Conservation (phyloP, 805 yeast species). For the Tetrapisispora pingtungensis region DNA sequence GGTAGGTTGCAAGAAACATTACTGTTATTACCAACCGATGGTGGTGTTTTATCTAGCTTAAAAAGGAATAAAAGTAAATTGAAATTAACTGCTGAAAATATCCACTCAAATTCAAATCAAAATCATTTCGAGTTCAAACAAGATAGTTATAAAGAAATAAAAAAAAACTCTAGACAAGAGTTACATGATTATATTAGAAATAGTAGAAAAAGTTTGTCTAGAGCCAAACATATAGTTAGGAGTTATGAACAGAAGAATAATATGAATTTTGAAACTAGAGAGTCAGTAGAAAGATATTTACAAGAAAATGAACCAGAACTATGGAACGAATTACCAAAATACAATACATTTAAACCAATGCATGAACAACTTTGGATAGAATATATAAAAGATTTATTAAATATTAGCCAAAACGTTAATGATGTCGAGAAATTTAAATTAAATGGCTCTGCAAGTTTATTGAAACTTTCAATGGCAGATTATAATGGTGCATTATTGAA, state of each 20-base stretch:
- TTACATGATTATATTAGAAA: slow-evolving; percentile 21
- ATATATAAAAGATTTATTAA: slow-evolving; percentile 51
- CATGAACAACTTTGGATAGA: slow-evolving; percentile 57
- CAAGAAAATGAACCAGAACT: slow-evolving; percentile 12
- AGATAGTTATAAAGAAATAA: slow-evolving; percentile 18
- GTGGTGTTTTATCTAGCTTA: slow-evolving; percentile 18
- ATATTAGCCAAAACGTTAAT: slow-evolving; percentile 17
- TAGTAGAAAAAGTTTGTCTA: slow-evolving; percentile 13
- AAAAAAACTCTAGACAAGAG: slow-evolving; percentile 25
- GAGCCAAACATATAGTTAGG: slow-evolving; percentile 11
- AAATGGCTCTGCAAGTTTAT: slow-evolving; percentile 31
- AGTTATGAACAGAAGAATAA: not conserved
- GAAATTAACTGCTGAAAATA: slow-evolving; percentile 8
- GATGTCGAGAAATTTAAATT: slow-evolving; percentile 11
- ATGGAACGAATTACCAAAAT: slow-evolving; percentile 27
- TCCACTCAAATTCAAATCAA: not conserved
- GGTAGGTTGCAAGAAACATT: slow-evolving; percentile 25
- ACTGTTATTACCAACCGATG: slow-evolving; percentile 29
- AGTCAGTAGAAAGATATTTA: slow-evolving; percentile 18
- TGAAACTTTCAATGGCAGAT: slow-evolving; percentile 66
- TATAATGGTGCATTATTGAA: slow-evolving; percentile 63
- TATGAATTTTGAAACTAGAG: slow-evolving; percentile 5
- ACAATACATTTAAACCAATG: slow-evolving; percentile 44
- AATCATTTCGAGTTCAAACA: slow-evolving; percentile 8
- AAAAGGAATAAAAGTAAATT: slow-evolving; percentile 14